Percentiles rank a stretch among this genome's conserved stretches.
These are phyloP conservation scores for Lipomyces yamadae DNA, from an alignment of 805 yeast genomes.

Conservation along the genomic window DNA sequence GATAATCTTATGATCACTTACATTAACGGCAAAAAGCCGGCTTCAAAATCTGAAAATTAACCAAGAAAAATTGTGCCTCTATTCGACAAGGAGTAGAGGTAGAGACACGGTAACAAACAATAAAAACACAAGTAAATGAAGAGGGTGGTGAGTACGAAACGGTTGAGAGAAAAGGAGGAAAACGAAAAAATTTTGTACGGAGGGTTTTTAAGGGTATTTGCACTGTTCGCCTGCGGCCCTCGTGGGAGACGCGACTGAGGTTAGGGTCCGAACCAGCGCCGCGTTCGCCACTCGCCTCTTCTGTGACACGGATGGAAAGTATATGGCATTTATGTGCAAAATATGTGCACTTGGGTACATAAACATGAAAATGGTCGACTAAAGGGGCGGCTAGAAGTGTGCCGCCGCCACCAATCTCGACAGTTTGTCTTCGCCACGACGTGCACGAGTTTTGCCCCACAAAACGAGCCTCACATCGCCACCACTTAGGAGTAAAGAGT, in stretches of 20 bases:
- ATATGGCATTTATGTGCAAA: not conserved
- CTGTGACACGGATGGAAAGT: not conserved
- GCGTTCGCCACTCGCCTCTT: not conserved
- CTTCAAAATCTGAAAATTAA: not conserved
- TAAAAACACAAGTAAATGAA: slow-evolving; percentile 8
- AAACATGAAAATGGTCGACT: not conserved
- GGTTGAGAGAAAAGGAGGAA: slow-evolving; percentile 10
- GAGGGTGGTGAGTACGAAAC: slow-evolving; percentile 2
- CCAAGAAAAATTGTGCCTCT: slow-evolving; percentile 8
- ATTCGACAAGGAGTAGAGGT: slow-evolving; percentile 16
- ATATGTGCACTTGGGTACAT: not conserved
- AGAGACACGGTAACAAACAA: slow-evolving; percentile 13
- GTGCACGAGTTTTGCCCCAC: slow-evolving; percentile 1
- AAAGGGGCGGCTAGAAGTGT: not conserved
- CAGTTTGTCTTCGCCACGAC: not conserved
- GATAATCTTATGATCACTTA: not conserved
- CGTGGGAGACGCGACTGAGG: not conserved
- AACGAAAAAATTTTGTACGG: slow-evolving; percentile 15
- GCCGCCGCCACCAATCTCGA: not conserved
- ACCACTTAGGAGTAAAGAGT: not conserved
- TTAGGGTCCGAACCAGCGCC: slow-evolving; percentile 5
- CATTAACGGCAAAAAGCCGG: slow-evolving; percentile 7
- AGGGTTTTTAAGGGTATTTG: not conserved
- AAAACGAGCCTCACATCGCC: slow-evolving; percentile 5
- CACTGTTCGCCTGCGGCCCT: not conserved